Conservation (phyloP, 1,284 basidiomycete species). For the Ustilago xerochloae region DNA sequence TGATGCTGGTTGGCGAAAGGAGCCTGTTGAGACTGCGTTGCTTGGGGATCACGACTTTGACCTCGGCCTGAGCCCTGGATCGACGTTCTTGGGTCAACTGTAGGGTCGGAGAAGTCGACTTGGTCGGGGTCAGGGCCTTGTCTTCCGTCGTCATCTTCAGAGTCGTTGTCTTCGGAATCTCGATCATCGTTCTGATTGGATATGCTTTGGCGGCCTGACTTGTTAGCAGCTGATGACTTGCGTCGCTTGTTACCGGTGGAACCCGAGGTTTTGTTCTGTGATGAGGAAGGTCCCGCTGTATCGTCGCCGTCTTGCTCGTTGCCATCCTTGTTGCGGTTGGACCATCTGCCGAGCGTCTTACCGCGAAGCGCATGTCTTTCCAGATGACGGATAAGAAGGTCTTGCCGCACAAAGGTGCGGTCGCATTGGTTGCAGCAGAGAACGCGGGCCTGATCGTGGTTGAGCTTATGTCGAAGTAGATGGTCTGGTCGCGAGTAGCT, state of each 20-base stretch:
- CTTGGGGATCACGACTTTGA: conserved; percentile 5
- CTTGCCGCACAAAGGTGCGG: conserved; percentile 58
- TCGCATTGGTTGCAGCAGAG: conserved; percentile 57
- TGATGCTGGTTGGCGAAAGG: conserved; percentile 7
- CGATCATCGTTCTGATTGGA: neutral
- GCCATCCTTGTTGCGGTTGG: conserved; percentile 42
- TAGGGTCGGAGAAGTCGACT: neutral
- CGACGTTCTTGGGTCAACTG: neutral
- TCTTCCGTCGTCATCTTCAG: conserved; percentile 19
- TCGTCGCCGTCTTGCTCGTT: conserved; percentile 33
- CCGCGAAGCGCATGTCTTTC: conserved; percentile 52
- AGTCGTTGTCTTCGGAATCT: conserved; percentile 10
- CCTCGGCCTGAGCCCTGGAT: no score
- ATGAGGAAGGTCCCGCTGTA: conserved; percentile 7
- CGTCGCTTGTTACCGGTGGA: conserved; percentile 14
- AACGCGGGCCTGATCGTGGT: conserved; percentile 51
- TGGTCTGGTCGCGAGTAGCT: conserved; percentile 57
- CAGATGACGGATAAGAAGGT: conserved; percentile 54
- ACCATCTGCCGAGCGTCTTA: conserved; percentile 57
- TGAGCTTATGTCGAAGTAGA: conserved; percentile 57
- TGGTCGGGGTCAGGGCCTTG: conserved; percentile 1
- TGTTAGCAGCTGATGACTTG: conserved; percentile 11
- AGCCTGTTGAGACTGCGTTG: neutral
- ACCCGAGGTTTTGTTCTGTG: conserved; percentile 5
- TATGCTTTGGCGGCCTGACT: conserved; percentile 1